Evolutionary conservation across 495 filamentous ascomycete species (phyloP).

Genomic region (Sordaria brevicollis): DNA sequence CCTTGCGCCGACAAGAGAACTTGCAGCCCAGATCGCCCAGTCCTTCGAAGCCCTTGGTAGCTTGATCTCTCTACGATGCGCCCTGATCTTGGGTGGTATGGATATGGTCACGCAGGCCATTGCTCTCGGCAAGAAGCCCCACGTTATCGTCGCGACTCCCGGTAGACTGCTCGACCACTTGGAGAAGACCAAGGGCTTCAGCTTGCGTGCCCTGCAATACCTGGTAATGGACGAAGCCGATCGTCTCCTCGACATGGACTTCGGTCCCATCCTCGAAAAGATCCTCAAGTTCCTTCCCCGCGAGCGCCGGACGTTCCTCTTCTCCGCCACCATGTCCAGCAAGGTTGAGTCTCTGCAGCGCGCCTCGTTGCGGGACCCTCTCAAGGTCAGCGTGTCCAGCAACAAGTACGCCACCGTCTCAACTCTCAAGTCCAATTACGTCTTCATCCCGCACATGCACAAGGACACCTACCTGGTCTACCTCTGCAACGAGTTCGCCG

Average conservation of each 20-base stretch:
- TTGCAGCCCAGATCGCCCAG: constrained; percentile 83
- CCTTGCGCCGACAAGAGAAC: constrained; percentile 82
- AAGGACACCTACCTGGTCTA: constrained; percentile 88
- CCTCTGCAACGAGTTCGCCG: constrained; percentile 73
- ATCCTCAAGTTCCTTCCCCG: constrained; percentile 80
- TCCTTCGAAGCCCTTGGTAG: constrained; percentile 75
- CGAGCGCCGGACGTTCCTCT: constrained; percentile 77
- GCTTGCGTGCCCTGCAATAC: constrained; percentile 61
- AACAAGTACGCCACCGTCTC: constrained; percentile 82
- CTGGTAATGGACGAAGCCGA: constrained; percentile 96
- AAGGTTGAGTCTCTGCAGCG: constrained; percentile 90
- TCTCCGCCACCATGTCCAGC: constrained; percentile 85
- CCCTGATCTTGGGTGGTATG: constrained; percentile 82
- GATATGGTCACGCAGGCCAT: constrained; percentile 90
- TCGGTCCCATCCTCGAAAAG: constrained; percentile 85
- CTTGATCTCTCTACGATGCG: constrained; percentile 66
- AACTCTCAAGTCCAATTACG: constrained; percentile 69
- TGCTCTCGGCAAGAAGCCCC: constrained; percentile 81
- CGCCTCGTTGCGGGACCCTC: constrained; percentile 70
- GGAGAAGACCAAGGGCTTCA: constrained; percentile 95
- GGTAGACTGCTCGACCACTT: constrained; percentile 86
- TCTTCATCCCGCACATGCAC: constrained; percentile 79
- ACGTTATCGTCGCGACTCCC: constrained; percentile 81
- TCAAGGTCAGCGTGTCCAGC: constrained; percentile 58
- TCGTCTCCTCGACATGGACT: constrained; percentile 80